Percentiles rank a stretch among this genome's conserved stretches.
Evolutionary conservation across 1,284 basidiomycete genomes (phyloP).

Genomic region (Malassezia psittaci): DNA sequence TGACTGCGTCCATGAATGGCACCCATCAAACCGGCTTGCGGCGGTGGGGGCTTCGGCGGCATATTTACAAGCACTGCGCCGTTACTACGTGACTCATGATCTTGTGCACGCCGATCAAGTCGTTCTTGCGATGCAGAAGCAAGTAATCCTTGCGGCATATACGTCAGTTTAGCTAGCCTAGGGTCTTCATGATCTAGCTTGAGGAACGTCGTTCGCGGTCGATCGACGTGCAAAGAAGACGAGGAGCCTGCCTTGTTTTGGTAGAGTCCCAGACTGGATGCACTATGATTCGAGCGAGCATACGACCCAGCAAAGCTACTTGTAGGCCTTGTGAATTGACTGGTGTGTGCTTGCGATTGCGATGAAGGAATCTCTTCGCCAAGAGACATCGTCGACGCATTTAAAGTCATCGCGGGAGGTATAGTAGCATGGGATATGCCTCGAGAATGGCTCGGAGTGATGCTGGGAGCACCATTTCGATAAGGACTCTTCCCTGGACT

Average conservation of each 20-base stretch:
- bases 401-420: too few species aligned
- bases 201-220: constrained; percentile 34
- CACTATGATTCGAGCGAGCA: neutral
- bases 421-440: too few species aligned
- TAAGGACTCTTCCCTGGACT: too few species aligned
- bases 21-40: constrained; percentile 86
- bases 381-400: neutral
- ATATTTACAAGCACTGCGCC: constrained; percentile 87
- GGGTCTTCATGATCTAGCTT: constrained; percentile 36
- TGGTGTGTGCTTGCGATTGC: neutral
- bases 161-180: constrained; percentile 31
- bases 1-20: constrained; percentile 90
- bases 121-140: constrained; percentile 91
- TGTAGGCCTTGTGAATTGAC: neutral
- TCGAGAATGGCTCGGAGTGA: too few species aligned
- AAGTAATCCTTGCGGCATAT: constrained; percentile 77
- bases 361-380: neutral
- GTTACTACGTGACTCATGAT: constrained; percentile 76
- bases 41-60: constrained; percentile 82
- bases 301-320: constrained; percentile 1
- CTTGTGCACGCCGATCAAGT: constrained; percentile 87
- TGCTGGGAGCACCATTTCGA: too few species aligned
- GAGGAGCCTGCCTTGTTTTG: neutral
- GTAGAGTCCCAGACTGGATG: neutral
- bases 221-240: neutral